Evolutionary conservation across 257 asterid species (phyloP), one percentile per base, ranked within the genome.

Genomic region (Nicotiana knightiana): DNA sequence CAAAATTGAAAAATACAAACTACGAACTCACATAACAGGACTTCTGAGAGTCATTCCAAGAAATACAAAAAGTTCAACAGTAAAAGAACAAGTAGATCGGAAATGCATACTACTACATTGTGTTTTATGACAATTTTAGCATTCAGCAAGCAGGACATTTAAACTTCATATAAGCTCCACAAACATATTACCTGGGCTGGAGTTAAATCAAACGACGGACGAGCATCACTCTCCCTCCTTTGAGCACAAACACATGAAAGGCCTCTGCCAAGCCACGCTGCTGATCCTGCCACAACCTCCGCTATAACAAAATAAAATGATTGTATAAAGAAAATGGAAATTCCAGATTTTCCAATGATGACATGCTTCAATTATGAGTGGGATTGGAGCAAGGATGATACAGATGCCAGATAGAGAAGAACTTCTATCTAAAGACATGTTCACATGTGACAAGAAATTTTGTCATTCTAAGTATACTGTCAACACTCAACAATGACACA

Each of bases 181-280:
- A 64, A 82, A 63, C 58, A 84, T 58, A 62, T 68, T 89, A 92
- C 99, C 97, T 94, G 97, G 32, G 90, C 81, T 88, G 97, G 90
- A 62, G 99, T 94, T 89, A 96, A 84, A 86, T 96, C 98, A 87
- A 96, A 92, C 51, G 98, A 96, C 81, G 93, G 98, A 54, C 96
- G 97, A 76, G 90, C 92, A 89, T 96, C 98, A 80, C 96, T 89
- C 84, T 94, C 99, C 82, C 97, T 89, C 87, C 98, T 90, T 84
- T 96, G 97, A 88, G 87, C 97, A 88, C 99, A 94, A 81, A 96
- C 99, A 83, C 99, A 96, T 10, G 99, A 94, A 83, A 96, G 93
- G 80, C 99, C 97, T 87, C 89, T 93, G 81, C 99, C 98, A 81
- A 94, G 91, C 99, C 99, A 96, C 26, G 99, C 99, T 80, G 98